These are phyloP conservation scores for Aspergillus steynii DNA, from an alignment of 495 filamentous ascomycete species.

Conservation along the genomic window DNA sequence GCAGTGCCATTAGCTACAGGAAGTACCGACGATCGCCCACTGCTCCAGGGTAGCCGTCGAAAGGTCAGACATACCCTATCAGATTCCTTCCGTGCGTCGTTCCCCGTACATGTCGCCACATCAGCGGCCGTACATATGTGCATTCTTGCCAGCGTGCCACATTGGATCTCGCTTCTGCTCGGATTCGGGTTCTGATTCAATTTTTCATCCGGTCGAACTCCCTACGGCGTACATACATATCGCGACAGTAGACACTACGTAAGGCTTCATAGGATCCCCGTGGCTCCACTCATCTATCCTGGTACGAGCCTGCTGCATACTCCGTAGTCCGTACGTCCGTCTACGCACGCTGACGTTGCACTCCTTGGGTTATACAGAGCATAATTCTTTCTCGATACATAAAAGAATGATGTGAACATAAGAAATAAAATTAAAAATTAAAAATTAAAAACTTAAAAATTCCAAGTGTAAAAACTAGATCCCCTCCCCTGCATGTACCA, in stretches of 20 bases:
- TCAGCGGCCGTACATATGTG: neutral
- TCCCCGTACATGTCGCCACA: neutral
- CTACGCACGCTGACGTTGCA: neutral
- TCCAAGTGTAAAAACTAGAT: too few species aligned
- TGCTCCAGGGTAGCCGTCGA: too few species aligned
- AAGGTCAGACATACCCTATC: too few species aligned
- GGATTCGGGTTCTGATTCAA: neutral
- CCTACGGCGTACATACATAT: neutral
- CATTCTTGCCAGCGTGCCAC: constrained; percentile 1
- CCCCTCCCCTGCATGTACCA: neutral
- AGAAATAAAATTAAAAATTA: neutral
- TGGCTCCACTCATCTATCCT: neutral
- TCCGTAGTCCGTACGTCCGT: neutral
- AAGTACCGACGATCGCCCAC: too few species aligned
- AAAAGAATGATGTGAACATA: neutral
- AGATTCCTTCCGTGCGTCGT: too few species aligned
- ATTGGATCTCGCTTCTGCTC: constrained; percentile 5
- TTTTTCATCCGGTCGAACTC: neutral
- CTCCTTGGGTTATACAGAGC: neutral
- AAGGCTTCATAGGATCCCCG: neutral
- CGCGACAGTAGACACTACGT: neutral
- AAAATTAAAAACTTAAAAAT: too few species aligned
- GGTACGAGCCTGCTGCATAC: neutral
- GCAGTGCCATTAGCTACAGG: too few species aligned
- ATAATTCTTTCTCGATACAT: neutral